phyloP scores from a whole-genome alignment of 192 early-diverging fungal genomes.

The Umbelopsis vinacea region DNA sequence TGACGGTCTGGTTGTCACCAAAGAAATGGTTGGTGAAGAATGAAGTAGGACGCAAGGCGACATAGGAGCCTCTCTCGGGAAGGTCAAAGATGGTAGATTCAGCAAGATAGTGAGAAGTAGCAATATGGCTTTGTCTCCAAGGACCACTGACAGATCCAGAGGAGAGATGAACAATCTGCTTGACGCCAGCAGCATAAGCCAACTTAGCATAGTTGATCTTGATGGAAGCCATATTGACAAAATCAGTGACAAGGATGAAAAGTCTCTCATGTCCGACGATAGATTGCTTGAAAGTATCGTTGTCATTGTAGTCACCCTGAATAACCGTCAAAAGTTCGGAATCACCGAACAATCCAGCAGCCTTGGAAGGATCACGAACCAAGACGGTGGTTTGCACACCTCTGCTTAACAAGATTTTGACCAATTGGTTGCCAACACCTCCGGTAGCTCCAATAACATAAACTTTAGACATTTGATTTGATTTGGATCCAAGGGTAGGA shows the following conservation, averaged over 20 bases:
- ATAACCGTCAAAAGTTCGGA: background rate
- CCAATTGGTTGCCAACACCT: constrained; percentile 24
- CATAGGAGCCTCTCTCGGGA: constrained; percentile 9
- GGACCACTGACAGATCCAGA: background rate
- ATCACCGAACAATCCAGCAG: constrained; percentile 3
- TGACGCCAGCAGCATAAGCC: constrained; percentile 22
- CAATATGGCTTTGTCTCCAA: background rate
- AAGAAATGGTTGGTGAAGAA: constrained; percentile 26
- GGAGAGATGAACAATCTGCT: constrained; percentile 24
- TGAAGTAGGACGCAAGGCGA: constrained; percentile 24
- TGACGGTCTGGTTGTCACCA: background rate
- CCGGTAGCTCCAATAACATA: constrained; percentile 30
- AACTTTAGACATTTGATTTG: background rate
- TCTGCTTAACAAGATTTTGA: background rate
- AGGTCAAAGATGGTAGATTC: background rate
- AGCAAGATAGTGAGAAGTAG: background rate
- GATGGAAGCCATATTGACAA: background rate
- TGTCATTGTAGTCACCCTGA: constrained; percentile 23
- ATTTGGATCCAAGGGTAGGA: no score
- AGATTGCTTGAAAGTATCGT: background rate
- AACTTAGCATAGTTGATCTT: constrained; percentile 1
- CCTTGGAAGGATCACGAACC: constrained; percentile 19
- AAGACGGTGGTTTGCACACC: background rate
- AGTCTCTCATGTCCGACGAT: constrained; percentile 28
- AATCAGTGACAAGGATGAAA: constrained; percentile 17